phyloP scores from a whole-genome alignment of 2,329 filamentous ascomycete species.

The Cladophialophora yegresii region DNA sequence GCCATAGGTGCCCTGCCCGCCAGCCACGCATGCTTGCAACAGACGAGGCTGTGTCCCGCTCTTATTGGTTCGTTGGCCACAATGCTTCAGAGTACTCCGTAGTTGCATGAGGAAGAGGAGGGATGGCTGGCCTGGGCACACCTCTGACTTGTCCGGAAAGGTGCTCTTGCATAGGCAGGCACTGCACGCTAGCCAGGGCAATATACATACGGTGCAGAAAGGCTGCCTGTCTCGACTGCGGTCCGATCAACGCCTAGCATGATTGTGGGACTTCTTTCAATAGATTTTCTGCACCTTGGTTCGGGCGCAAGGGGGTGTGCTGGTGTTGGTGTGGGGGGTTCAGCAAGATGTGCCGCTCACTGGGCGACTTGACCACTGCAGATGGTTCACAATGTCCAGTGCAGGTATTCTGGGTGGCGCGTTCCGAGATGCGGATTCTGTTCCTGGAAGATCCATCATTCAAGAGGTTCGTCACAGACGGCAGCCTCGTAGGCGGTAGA shows the following conservation, averaged over 20 bases:
- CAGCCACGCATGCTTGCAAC: background rate
- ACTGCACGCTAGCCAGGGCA: slow-evolving; percentile 11
- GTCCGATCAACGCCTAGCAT: slow-evolving; percentile 8
- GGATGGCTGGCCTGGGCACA: slow-evolving; percentile 3
- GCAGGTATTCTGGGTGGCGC: background rate
- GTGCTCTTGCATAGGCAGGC: slow-evolving; percentile 23
- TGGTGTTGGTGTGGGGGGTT: background rate
- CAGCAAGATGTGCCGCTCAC: background rate
- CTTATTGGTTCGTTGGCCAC: background rate
- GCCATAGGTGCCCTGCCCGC: background rate
- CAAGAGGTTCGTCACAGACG: slow-evolving; percentile 5
- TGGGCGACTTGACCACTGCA: background rate
- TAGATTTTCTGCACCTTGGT: slow-evolving; percentile 11
- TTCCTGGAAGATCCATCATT: slow-evolving; percentile 18
- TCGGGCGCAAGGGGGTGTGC: slow-evolving; percentile 1
- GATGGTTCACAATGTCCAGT: background rate
- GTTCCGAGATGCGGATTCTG: slow-evolving; percentile 3
- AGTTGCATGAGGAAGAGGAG: slow-evolving; percentile 3
- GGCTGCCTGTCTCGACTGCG: slow-evolving; percentile 8
- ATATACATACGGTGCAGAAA: background rate
- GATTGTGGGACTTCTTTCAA: slow-evolving; percentile 9
- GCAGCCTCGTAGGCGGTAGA: slow-evolving; percentile 22
- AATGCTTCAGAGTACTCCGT: background rate
- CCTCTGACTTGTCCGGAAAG: slow-evolving; percentile 15
- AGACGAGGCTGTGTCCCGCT: background rate